Evolutionary conservation across 495 filamentous ascomycete genomes (phyloP).

Genomic region (Hypoxylon perforatum): DNA sequence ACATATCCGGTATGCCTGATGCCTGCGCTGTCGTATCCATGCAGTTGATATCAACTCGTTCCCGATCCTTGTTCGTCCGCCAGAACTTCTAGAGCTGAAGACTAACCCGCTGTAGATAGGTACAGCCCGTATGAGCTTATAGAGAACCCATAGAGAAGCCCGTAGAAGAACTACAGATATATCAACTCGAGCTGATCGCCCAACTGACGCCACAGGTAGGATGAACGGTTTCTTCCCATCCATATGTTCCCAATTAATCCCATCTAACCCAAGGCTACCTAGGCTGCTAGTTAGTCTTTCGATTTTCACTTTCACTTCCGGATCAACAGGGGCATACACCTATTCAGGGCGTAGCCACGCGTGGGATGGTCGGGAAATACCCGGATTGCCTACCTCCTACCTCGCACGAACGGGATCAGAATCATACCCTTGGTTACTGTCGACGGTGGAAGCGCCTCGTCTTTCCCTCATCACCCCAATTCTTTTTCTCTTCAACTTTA

Average conservation of each 20-base stretch:
- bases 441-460: conserved; percentile 7
- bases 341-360: conserved; percentile 37
- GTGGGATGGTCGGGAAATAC: conserved; percentile 45
- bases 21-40: conserved; percentile 32
- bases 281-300: too few species aligned
- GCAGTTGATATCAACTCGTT: conserved; percentile 29
- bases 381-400: conserved; percentile 33
- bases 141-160: too few species aligned
- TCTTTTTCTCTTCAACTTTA: conserved; percentile 33
- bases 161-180: too few species aligned
- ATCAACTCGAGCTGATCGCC: too few species aligned
- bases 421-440: conserved; percentile 5
- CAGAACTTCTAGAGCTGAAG: conserved; percentile 11
- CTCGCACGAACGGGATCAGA: conserved; percentile 42
- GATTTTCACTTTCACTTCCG: conserved; percentile 37
- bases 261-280: too few species aligned
- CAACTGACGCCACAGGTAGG: not conserved
- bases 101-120: not conserved
- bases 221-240: too few species aligned
- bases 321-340: conserved; percentile 42
- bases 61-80: conserved; percentile 15
- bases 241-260: too few species aligned
- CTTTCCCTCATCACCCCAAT: conserved; percentile 17
- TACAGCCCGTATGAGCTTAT: too few species aligned
- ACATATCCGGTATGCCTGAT: conserved; percentile 37